Conservation (phyloP, 1,284 basidiomycete species). For the Coniferiporia sulphurascens region DNA sequence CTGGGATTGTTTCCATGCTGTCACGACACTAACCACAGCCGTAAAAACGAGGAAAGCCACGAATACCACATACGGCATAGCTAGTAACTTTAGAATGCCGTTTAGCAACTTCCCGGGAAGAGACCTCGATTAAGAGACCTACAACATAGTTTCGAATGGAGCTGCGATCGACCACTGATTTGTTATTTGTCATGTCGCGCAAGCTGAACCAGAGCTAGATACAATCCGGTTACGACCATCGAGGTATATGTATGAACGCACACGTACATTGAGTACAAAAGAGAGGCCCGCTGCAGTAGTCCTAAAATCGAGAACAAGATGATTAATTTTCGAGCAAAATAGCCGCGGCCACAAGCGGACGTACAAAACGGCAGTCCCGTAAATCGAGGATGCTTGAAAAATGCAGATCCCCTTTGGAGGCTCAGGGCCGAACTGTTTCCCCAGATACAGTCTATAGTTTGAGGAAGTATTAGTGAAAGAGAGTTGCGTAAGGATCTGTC, state of each 20-base stretch:
- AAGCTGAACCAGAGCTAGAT: neutral
- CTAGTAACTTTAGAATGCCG: neutral
- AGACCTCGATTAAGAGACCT: neutral
- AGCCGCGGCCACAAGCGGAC: neutral
- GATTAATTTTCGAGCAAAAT: neutral
- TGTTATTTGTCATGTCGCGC: neutral
- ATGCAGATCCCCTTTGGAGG: neutral
- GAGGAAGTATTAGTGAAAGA: neutral
- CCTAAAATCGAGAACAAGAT: neutral
- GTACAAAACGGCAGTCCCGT: neutral
- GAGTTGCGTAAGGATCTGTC: too few species aligned
- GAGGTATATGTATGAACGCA: neutral
- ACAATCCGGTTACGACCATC: neutral
- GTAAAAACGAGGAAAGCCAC: neutral
- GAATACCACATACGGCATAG: neutral
- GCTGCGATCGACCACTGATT: neutral
- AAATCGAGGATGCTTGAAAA: neutral
- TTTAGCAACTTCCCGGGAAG: neutral
- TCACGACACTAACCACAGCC: neutral
- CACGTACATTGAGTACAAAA: neutral
- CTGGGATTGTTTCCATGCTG: neutral
- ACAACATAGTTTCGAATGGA: neutral
- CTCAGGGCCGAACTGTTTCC: neutral
- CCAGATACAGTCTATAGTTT: neutral
- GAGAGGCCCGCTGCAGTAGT: slow-evolving; percentile 1